Evolutionary conservation across 2,329 filamentous ascomycete genomes (phyloP), one percentile per base, ranked within the genome.

Genomic region (Aschersonia sp.): DNA sequence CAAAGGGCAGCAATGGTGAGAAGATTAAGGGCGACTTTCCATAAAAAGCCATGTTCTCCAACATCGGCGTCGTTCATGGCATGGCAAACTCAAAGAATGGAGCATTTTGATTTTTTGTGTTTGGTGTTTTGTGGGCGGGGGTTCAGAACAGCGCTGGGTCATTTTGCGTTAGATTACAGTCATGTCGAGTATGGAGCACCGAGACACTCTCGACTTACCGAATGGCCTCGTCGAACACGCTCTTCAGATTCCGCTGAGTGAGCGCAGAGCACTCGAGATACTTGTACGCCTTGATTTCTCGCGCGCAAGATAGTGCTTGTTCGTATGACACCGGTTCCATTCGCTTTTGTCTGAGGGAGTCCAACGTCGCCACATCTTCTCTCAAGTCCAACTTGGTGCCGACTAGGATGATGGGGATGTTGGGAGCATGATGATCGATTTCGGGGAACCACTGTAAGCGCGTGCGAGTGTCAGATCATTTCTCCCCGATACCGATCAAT

Each of bases 141-240:
- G 67, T 82, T 85, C 52, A 88, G 70, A 45, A 87, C 83, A 52
- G 83, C 82, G 58, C 83, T 87, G 58, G 40, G 40, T 6, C 9
- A 42, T 6, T n/a, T 12, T 12, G 9, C 6, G 40, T 42, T 28
- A 42, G 40, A 6, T 6, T 42, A 6, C 20, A 6, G 9, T 5
- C n/a, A n/a, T 9, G 40, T n/a, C 40, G 6, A n/a, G 40, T 6
- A 42, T 3, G 40, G 6, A 20, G 9, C 9, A 9, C 9, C 6
- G 40, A n/a, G 4, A n/a, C 30, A 9, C 10, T 41, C 30, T 10
- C 32, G 30, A 69, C 83, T 58, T 71, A 97, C 92, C 92, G 84
- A 63, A 98, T 98, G 35, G 92, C 92, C 70, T 96, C 91, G 62
- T 98, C 92, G 63, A 98, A 98, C 45, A 98, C 92, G 60, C 88